Base-by-base conservation (phyloP, 176 grass and related monocot species). In the Musa beccarii region DNA sequence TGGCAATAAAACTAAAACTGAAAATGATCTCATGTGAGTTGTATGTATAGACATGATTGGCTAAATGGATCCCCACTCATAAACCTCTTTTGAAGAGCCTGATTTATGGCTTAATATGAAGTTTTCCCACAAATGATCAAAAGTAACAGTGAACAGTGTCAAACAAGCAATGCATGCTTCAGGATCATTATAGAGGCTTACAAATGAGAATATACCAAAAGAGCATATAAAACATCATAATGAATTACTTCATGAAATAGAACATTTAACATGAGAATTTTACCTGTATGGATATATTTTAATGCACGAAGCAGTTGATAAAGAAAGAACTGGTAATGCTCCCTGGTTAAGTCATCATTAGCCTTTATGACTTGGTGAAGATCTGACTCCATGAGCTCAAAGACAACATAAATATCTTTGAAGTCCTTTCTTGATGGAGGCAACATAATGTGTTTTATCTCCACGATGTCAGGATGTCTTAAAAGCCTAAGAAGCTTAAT, bases 401-500 rank as follows among this genome's bases (percentile, higher is more conserved):
- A 70, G 43, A 70, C 68, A 50, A 70, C 68, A 52, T 70, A 70
- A 51, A 70, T 70, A 49, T 70, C 68, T 70, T 70, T 70, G 9
- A 70, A 70, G 49, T 52, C 49, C 43, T 70, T 70, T 70, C 68
- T 70, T 51, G 68, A 70, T 52, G 68, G 68, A 21, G 68, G 68
- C 16, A 70, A 51, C 68, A 70, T 70, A 49, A 70, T 70, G 68
- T 70, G 68, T 51, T 70, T 70, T 1, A 70, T 70, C 68, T 70
- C 68, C 17, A 70, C 68, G 21, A 70, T 70, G 68, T 70, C 68
- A 52, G 68, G 68, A 70, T 70, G 68, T 21, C 68, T 70, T 51
- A 70, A 49, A 70, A 70, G 68, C 17, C 68, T 70, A 70, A 70
- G 68, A 70, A 70, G 68, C 29, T 70, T 70, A 70, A 70, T 70